Evolutionary conservation across 108 stramenopile species (phyloP), one percentile per base, ranked within the genome.

Genomic region (Nitzschia putrida): DNA sequence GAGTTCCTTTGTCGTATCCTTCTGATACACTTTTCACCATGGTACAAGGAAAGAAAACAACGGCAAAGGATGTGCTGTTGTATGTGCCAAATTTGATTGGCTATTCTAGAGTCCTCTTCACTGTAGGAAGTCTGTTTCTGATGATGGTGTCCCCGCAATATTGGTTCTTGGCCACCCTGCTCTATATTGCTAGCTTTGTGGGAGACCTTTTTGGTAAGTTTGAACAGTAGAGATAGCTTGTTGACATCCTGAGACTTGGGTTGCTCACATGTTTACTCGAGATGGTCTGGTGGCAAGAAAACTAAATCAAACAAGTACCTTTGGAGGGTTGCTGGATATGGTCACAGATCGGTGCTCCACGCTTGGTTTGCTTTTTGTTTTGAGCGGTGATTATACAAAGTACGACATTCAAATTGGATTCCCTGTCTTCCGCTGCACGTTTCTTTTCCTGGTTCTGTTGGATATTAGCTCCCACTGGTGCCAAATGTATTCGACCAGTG

Each of bases 291-390:
- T 93, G 16, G 98, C 98, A 22, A 80, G 98, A 38, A 89, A 87
- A 57, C 83, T 93, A 40, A 69, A 94, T 53, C 98, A 99, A 79
- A 84, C 81, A 44, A 91, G 89, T 24, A 71, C 76, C 25, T 97
- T 92, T 69, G 98, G 98, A 20, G 91, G 90, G 0, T 69, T 98
- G 20, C 75, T 99, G 42, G 98, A 99, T 69, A 99, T 99, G 98
- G 92, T 98, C 21, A 99, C 98, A 0, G 98, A 99, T 76, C 78
- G 98, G 43, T 95, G 92, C 71, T 85, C 95, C 40, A 99, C 98
- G 0, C 70, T 94, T 8, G 97, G 88, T 12, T 65, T 94, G 61
- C 77, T 94, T 9, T 85, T 79, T 23, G 79, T 87, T 53, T 59
- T 94, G 51, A 63, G 81, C 23, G 80, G 63, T 23, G 86, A 88